A percentile compares a stretch with the other conserved stretches of the same genome.
Conservation (phyloP, 2,329 filamentous ascomycete genomes). For the Blastomyces gilchristii region DNA sequence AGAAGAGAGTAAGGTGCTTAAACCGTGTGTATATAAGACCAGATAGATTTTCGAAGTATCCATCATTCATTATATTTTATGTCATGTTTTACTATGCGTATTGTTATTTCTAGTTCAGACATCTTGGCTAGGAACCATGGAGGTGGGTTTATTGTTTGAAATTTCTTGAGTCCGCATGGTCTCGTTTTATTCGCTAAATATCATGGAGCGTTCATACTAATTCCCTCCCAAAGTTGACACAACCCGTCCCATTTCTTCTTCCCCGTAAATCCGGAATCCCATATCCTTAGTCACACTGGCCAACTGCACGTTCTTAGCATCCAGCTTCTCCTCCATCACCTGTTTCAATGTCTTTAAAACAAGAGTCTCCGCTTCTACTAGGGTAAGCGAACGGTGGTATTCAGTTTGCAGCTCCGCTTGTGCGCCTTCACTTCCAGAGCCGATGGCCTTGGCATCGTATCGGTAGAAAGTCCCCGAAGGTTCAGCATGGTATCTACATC, state of each 20-base stretch:
- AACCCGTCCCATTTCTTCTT: conserved; percentile 91
- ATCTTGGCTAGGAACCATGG: background rate
- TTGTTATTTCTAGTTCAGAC: background rate
- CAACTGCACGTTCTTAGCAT: conserved; percentile 96
- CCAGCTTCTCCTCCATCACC: conserved; percentile 99
- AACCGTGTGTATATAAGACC: conserved; percentile 94
- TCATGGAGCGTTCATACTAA: conserved; percentile 18
- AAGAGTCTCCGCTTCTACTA: conserved; percentile 84
- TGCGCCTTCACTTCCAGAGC: conserved; percentile 90
- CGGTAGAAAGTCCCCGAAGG: conserved; percentile 97
- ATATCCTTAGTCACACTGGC: conserved; percentile 96
- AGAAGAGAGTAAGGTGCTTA: conserved; percentile 62
- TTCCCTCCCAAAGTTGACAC: conserved; percentile 57
- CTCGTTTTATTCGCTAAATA: conserved; percentile 4
- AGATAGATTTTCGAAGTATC: conserved; percentile 41
- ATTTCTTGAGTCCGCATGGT: background rate
- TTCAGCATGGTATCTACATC: conserved; percentile 76
- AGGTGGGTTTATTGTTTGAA: background rate
- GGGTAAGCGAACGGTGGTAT: conserved; percentile 94
- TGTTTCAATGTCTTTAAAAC: conserved; percentile 98
- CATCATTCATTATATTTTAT: background rate
- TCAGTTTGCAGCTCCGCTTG: conserved; percentile 98
- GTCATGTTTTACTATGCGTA: background rate
- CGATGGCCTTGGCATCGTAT: conserved; percentile 98
- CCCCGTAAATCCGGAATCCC: conserved; percentile 96